These are phyloP conservation scores for Rubia tinctorum DNA, from an alignment of 305 asterid genomes.

Conservation along the genomic window DNA sequence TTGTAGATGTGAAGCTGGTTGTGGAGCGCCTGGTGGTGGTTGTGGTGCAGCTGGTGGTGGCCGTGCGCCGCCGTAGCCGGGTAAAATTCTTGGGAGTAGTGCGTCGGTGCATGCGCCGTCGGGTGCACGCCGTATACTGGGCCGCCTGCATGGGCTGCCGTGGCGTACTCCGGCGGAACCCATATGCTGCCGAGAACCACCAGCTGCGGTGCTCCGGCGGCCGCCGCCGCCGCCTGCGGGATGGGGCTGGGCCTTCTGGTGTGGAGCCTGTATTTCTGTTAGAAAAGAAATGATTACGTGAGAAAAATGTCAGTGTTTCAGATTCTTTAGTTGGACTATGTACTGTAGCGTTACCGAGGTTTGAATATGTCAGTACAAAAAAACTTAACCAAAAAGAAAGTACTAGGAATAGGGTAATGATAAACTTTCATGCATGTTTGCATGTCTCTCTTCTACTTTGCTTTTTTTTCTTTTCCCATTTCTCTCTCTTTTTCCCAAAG, in stretches of 20 bases:
- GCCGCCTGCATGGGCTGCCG: slow-evolving; percentile 54
- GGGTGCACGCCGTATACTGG: slow-evolving; percentile 66
- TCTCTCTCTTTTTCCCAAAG: not conserved
- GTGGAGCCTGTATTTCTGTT: slow-evolving; percentile 94
- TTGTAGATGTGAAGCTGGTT: slow-evolving; percentile 58
- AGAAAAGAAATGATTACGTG: slow-evolving; percentile 11
- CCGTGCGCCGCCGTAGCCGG: slow-evolving; percentile 40
- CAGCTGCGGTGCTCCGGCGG: slow-evolving; percentile 48
- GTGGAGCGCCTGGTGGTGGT: slow-evolving; percentile 35
- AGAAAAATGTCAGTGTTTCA: not conserved
- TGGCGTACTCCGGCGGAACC: slow-evolving; percentile 90
- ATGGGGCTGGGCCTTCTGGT: slow-evolving; percentile 95
- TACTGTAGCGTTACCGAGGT: slow-evolving; percentile 3
- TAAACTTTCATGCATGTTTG: slow-evolving; percentile 21
- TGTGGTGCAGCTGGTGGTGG: slow-evolving; percentile 24
- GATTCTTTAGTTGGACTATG: slow-evolving; percentile 8
- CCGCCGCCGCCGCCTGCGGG: slow-evolving; percentile 56
- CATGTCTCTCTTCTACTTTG: slow-evolving; percentile 1
- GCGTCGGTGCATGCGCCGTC: slow-evolving; percentile 39
- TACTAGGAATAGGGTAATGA: slow-evolving; percentile 5
- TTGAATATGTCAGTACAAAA: slow-evolving; percentile 11
- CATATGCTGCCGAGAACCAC: slow-evolving; percentile 90
- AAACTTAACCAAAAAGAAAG: slow-evolving; percentile 1
- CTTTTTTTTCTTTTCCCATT: not conserved
- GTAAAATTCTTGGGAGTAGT: slow-evolving; percentile 62